Base-by-base conservation (phyloP, 1,139 yeast genomes). In the Blastobotrys buckinghamii region DNA sequence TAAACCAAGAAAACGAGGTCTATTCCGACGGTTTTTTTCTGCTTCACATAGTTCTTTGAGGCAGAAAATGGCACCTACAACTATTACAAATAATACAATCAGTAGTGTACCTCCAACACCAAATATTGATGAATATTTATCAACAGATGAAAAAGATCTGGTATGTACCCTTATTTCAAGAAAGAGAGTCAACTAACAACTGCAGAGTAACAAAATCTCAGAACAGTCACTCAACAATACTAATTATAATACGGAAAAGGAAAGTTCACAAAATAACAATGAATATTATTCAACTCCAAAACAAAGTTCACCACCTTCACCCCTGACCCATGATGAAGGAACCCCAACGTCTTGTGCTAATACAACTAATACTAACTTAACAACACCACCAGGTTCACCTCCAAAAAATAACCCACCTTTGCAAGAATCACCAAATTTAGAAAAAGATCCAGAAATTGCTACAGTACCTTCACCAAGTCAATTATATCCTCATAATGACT, bases 1-100 rank as follows among this genome's bases (percentile, higher is more conserved):
- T 16, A 45, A 39, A 26, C 44, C 43, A 29, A 54, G 49, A 45
- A 53, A 49, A 35, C 38, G 48, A 26, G 53, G 57, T 19, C 44
- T 55, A 16, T 49, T 55, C 29, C 39, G 51, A 43, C 46, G 58
- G 37, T 45, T 55, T 8, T 50, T 55, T 33, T 47, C 53, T 5
- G 52, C 52, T 5, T 51, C 56, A 7, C 49, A 49, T 38, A 48
- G 52, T 10, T 49, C 53, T 10, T 44, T 49, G 29, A 22, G 51
- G 39, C 49, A 49, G 30, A 34, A 30, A 36, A 42, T 15, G 24
- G 24, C 24, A 22, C 24, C 24, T 5, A 22, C 24, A 22, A 22
- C 24, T 5, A 22, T 22, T 22, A 29, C 32, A 12, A 29, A 12
- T 29, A 29, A 29, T 29, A 6, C 32, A 10, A 5, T 22, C 4